Evolutionary conservation across 2,329 filamentous ascomycete species (phyloP).

Genomic region (Xylaria sp.): DNA sequence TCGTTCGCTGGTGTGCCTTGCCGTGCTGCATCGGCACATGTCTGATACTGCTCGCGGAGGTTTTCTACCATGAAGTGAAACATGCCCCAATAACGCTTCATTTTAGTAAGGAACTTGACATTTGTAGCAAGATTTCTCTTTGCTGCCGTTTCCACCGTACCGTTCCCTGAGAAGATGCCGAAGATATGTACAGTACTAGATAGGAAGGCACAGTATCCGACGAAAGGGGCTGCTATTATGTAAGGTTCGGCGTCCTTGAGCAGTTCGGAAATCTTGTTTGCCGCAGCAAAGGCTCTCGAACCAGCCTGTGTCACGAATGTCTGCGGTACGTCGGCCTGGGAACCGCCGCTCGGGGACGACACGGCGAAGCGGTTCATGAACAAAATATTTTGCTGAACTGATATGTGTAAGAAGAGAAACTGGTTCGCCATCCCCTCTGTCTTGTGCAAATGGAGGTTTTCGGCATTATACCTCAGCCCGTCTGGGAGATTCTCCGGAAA

Average conservation of each 20-base stretch:
- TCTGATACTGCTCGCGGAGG: conserved; percentile 86
- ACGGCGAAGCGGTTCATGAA: conserved; percentile 91
- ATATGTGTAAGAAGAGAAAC: conserved; percentile 90
- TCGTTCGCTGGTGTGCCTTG: conserved; percentile 67
- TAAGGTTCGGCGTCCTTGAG: conserved; percentile 83
- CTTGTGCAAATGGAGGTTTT: conserved; percentile 86
- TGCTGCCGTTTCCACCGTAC: conserved; percentile 76
- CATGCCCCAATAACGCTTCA: conserved; percentile 99
- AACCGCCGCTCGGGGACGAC: conserved; percentile 71
- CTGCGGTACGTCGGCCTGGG: conserved; percentile 76
- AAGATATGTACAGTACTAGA: conserved; percentile 95
- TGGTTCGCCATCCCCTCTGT: conserved; percentile 89
- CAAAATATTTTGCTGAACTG: conserved; percentile 87
- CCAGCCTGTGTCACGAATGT: conserved; percentile 81
- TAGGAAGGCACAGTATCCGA: conserved; percentile 92
- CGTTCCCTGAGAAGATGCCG: conserved; percentile 87
- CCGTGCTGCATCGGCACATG: conserved; percentile 82
- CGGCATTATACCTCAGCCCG: conserved; percentile 75
- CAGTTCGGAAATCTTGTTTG: conserved; percentile 85
- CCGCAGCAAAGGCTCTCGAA: conserved; percentile 81
- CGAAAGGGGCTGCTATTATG: conserved; percentile 88
- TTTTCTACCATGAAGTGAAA: conserved; percentile 97
- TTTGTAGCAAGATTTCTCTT: conserved; percentile 89
- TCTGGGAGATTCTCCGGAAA: conserved; percentile 76
- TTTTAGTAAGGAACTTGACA: conserved; percentile 88